phyloP scores from a whole-genome alignment of 2,329 filamentous ascomycete species.

The Colletotrichum gloeosporioides region DNA sequence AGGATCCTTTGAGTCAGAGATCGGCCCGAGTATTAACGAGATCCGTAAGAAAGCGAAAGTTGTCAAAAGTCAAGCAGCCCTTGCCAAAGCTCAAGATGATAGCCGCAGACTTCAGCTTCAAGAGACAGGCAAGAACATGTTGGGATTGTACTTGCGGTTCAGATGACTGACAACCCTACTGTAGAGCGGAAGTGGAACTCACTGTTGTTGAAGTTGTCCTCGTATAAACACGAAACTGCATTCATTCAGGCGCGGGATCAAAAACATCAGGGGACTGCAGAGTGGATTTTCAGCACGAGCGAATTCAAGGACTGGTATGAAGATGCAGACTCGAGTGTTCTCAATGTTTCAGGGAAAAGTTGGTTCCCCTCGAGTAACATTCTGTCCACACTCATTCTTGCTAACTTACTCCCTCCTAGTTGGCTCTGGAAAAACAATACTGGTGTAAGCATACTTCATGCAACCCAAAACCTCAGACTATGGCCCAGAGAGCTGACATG shows the following conservation, averaged over 20 bases:
- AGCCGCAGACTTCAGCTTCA: background rate
- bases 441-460: background rate
- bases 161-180: too few relatives aligned
- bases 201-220: accelerated
- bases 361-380: background rate
- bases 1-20: accelerated
- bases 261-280: background rate
- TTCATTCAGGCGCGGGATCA: accelerated
- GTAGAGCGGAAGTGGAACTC: background rate
- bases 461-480: background rate
- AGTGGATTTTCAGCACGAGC: background rate
- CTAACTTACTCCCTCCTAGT: background rate
- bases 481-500: too few relatives aligned
- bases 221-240: accelerated
- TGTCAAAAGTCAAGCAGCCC: accelerated
- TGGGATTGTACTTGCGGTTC: too few relatives aligned
- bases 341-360: background rate
- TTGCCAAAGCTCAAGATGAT: background rate
- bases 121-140: background rate
- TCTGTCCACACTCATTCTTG: background rate
- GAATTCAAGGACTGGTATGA: accelerated
- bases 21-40: accelerated
- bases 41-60: background rate
- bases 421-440: background rate
- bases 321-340: accelerated